Evolutionary conservation across 495 filamentous ascomycete genomes (phyloP), one percentile per base, ranked within the genome.

Genomic region (Platismatia glauca): DNA sequence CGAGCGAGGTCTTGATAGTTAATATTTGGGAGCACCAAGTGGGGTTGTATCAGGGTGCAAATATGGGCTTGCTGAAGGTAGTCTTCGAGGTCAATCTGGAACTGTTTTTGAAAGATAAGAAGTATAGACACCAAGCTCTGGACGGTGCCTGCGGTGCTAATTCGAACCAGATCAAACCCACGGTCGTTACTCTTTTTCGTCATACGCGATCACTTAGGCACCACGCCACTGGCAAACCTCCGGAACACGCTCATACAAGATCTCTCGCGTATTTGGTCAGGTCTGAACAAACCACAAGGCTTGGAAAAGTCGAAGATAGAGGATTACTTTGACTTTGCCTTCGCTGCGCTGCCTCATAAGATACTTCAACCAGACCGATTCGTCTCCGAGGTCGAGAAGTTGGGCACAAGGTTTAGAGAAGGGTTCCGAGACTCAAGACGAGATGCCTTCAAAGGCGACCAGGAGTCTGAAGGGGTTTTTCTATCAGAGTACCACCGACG

Each of bases 1-100:
- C 94, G 33, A 97, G 93, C 75, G 94, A 98, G 78, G 94, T 98
- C 57, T 80, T 98, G 63, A 95, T 98, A 71, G 89, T 98, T 71
- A 98, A 98, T 69, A 92, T 98, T 64, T 98, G 94, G 94, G 94
- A 98, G 76, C 92, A 96, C 74, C 94, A 98, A 74, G 94, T 98
- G 57, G 94, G 94, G 27, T 74, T 98, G 70, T 98, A 98, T 70
- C 94, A 98, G 75, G 94, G 94, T 58, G 94, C 94, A 63, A 98
- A 98, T 74, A 98, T 98, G 94, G 94, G 94, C 4, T 72, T 98
- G 64, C 74, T 98, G 63, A 98, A 98, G 79, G 97, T 95, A 15
- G 94, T 98, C 8, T 98, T 98, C 70, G 94, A 98, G 76, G 94
- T 98, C 70, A 97, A 98, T 72, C 71, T 98, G 69, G 94, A 97